Evolutionary conservation across 108 stramenopile species (phyloP), one percentile per base, ranked within the genome.

Genomic region (Chaetoceros tenuissimus): DNA sequence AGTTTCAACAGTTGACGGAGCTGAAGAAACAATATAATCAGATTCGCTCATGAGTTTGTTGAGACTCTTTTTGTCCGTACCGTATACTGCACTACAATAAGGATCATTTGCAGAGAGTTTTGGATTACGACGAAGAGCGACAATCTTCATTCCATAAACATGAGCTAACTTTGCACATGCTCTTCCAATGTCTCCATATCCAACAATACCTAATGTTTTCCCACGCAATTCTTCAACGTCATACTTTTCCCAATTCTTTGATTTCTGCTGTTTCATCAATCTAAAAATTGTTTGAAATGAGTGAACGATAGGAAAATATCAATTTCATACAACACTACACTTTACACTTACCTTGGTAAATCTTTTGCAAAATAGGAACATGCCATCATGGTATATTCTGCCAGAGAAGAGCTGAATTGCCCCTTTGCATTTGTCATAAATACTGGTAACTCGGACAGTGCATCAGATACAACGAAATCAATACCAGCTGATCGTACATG

Each of bases 351-450:
- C n/a, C 82, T 56, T 8, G 82, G 89, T 2, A 92, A 71, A 64
- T 92, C 80, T 68, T 95, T 95, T 46, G 88, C 87, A 62, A 92
- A 95, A 55, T 87, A 89, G 16, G 65, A 62, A 52, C 79, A 81
- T 3, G 89, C 86, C 61, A 84, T 67, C 63, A 92, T 61, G 27
- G 47, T 59, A 57, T 92, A 89, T 61, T 95, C 94, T 0, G 87
- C 86, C 3, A 92, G 58, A 17, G 80, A 65, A 2, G 67, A 66
- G 44, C 70, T 79, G 66, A 86, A 95, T 28, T 84, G 66, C 17
- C 93, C 82, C 58, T 79, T 81, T 49, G 79, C 83, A 56, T 81
- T 85, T 50, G 83, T 85, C 48, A 85, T 57, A 24, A 58, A 25
- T 0, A 81, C 59, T 1, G 47, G 23, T 54, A 62, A 3, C 40